Evolutionary conservation across 73 alveolate genomes (phyloP).

Genomic region (Paramecium biaurelia): DNA sequence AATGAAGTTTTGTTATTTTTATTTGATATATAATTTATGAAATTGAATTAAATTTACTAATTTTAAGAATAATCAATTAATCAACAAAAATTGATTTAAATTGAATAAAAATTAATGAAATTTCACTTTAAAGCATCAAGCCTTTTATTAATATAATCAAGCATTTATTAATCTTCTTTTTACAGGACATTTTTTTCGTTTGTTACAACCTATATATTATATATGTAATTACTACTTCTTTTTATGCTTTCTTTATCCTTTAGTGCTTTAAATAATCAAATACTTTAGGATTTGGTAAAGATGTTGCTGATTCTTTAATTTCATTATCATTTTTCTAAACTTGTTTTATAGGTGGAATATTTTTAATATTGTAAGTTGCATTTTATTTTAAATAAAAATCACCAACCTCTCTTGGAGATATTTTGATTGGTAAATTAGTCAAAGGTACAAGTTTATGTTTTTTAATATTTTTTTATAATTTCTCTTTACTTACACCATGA

Average conservation of each 20-base stretch:
- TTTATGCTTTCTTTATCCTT: background rate
- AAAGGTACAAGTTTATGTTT: background rate
- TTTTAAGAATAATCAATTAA: background rate
- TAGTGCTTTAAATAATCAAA: background rate
- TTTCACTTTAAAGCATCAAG: background rate
- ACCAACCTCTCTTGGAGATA: slow-evolving; percentile 61
- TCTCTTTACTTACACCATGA: background rate
- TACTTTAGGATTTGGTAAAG: background rate
- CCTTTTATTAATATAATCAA: background rate
- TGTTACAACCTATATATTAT: background rate
- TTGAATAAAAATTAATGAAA: background rate
- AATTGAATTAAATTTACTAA: background rate
- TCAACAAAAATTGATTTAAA: background rate
- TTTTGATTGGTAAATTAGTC: background rate
- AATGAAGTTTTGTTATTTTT: no score
- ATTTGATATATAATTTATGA: background rate
- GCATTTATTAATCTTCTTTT: background rate
- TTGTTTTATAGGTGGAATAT: background rate
- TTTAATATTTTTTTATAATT: background rate
- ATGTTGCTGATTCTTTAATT: background rate
- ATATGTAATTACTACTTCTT: background rate
- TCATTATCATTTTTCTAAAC: background rate
- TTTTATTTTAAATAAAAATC: slow-evolving; percentile 14
- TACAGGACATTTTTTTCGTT: background rate
- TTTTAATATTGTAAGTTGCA: background rate